A percentile compares a stretch with the other conserved stretches of the same genome.
These are phyloP conservation scores for Schwanniomyces pseudopolymorphus DNA, from an alignment of 805 yeast genomes.

Conservation along the genomic window DNA sequence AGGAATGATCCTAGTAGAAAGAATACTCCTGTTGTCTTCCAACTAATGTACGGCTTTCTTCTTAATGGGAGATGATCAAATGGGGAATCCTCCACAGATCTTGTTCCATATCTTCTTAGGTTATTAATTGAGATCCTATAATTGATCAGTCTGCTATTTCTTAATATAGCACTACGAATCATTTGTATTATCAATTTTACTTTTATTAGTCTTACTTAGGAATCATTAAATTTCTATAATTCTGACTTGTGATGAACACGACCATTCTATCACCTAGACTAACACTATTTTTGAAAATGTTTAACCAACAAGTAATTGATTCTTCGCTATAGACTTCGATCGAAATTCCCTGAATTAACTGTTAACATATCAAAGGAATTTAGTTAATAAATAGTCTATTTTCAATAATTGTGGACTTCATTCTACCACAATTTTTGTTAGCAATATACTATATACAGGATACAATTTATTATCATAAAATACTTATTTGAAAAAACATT, in stretches of 20 bases:
- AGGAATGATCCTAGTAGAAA: slow-evolving; percentile 20
- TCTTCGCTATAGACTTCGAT: no score
- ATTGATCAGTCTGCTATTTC: neutral
- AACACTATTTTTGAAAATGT: no score
- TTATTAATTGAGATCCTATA: neutral
- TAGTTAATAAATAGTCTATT: no score
- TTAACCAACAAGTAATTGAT: no score
- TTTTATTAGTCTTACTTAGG: no score
- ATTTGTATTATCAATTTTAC: neutral
- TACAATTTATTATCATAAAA: no score
- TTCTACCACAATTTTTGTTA: no score
- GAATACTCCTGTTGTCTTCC: slow-evolving; percentile 25
- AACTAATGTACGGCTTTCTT: slow-evolving; percentile 25
- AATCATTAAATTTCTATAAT: no score
- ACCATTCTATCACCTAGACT: neutral
- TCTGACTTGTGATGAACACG: neutral
- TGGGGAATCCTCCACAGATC: slow-evolving; percentile 30
- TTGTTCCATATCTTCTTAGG: slow-evolving; percentile 19
- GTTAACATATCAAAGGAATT: no score
- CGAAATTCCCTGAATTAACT: no score
- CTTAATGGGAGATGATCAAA: slow-evolving; percentile 25
- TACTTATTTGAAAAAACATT: neutral
- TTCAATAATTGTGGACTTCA: no score
- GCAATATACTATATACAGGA: neutral
- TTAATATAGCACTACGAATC: neutral